Percentiles rank a stretch among this genome's conserved stretches.
Evolutionary conservation across 768 basidiomycete genomes (phyloP).

Genomic region (Asterophora lycoperdoides): DNA sequence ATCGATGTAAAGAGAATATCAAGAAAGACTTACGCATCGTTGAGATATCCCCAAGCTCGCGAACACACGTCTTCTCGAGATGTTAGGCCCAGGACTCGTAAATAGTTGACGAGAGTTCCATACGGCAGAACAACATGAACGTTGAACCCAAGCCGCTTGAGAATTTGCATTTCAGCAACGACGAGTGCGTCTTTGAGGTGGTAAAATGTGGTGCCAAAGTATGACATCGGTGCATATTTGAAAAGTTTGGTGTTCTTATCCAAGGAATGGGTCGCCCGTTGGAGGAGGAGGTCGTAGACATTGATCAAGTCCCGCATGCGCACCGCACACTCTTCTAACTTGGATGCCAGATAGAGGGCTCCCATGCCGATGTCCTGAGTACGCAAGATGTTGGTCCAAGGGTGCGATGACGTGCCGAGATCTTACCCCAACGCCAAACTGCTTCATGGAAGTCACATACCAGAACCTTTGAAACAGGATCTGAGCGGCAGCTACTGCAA

Average conservation of each 20-base stretch:
- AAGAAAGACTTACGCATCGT: conserved; percentile 75
- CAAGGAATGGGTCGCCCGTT: conserved; percentile 58
- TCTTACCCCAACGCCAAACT: conserved; percentile 89
- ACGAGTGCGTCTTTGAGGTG: conserved; percentile 93
- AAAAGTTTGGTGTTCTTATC: conserved; percentile 37
- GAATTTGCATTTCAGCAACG: conserved; percentile 94
- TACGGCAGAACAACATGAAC: conserved; percentile 92
- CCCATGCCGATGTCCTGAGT: conserved; percentile 83
- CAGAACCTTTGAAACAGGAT: conserved; percentile 96
- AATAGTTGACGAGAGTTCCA: conserved; percentile 91
- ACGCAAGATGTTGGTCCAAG: conserved; percentile 8
- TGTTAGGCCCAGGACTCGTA: conserved; percentile 84
- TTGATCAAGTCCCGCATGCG: conserved; percentile 95
- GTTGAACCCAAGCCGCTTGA: conserved; percentile 95
- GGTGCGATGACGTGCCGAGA: neutral
- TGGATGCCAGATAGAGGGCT: conserved; percentile 83
- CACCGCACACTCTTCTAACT: conserved; percentile 87
- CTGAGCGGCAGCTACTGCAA: conserved; percentile 94
- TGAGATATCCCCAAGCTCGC: conserved; percentile 90
- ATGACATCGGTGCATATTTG: conserved; percentile 81
- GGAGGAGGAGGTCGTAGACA: conserved; percentile 85
- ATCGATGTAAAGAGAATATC: neutral
- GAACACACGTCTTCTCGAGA: conserved; percentile 64
- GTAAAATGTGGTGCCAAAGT: conserved; percentile 87
- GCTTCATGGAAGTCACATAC: conserved; percentile 92